Base-by-base conservation (phyloP, 345 rosid species). In the Trapa bicornis region DNA sequence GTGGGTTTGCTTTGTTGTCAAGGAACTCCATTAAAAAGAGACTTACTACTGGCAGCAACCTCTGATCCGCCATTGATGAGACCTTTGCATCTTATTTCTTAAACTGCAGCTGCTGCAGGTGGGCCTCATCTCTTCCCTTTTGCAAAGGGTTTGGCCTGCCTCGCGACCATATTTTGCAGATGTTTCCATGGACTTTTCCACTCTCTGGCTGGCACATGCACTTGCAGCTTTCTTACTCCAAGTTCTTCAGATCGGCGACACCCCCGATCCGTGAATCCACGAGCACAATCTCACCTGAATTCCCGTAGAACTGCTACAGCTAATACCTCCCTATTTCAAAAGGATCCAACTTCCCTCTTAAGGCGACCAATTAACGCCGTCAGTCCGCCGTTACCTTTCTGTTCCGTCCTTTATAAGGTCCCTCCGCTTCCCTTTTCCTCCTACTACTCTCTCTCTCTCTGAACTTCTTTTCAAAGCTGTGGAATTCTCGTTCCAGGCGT, bases 341-440 rank as follows among this genome's bases (percentile, higher is more conserved):
- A 61, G 37, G 65, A 12, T 62, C 29, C 57, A 12, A 29, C 7
- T 66, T 66, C 68, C 68, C 68, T 66, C 68, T 45, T 35, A 29
- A 41, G 13, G 29, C 29, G 29, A 47, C 42, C 29, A 32, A 10
- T 3, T 22, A 35, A 66, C 68, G 68, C 68, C 68, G 68, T 66
- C 13, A 66, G 36, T 17, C 45, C 68, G 68, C 68, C 68, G 68
- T 66, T 48, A 47, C 12, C 41, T 66, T 1, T 43, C 57, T 52
- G 29, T 17, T 6, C 57, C 2, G 54, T 35, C 56, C 65, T 4
- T 65, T 45, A 56, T 42, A 45, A 29, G 64, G 68, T 0, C 13
- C 16, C 39, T 61, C 32, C 33, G n/a, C 67, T 17, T 17, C 43
- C 13, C 45, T 2, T 64, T 64, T 64, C 35, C 48, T 43, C 32